Evolutionary conservation across 225 moss, liverwort and hornwort species (phyloP), one percentile per base, ranked within the genome.

Genomic region (Rhytidiadelphus loreus): DNA sequence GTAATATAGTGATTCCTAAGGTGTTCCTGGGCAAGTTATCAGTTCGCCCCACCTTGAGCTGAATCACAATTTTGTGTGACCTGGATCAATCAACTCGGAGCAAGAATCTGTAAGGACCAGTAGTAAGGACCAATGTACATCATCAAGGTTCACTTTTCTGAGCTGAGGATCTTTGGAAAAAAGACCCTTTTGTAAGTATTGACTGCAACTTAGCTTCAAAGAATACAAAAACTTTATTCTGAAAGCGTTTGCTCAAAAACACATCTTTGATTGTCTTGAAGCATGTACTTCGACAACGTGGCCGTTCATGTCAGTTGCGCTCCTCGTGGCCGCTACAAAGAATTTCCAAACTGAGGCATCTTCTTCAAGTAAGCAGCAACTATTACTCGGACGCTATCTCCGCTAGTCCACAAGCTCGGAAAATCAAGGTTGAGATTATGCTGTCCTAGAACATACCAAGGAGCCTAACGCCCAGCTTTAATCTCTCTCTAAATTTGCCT

Each of bases 11-110:
- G 89, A 83, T 85, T 66, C 89, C 84, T 87, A 28, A 44, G 75
- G 83, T 79, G 58, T 7, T 81, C 33, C 66, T 72, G 86, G 79
- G 91, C 86, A 41, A 57, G 70, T 35, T 18, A 63, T 78, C 43
- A 64, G 83, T 52, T 71, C 59, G 72, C 70, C 86, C 48, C 85
- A 71, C 85, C 91, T 86, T 65, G 80, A 82, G 87, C 74, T 59
- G 65, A 65, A 89, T 86, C 89, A 90, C 90, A 82, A 82, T 93
- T 93, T 93, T 91, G 93, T 84, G 71, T 70, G 81, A 64, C 86
- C 77, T 88, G 59, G 53, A 70, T 89, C 83, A 29, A 44, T 77
- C 64, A 86, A 66, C 88, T 88, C 70, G 46, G 59, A 75, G 76
- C 84, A 75, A 68, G 91, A 60, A 89, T 62, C 71, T 80, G 30